Evolutionary conservation across 352 stramenopile genomes (phyloP).

Genomic region (Pythium plurisporium): DNA sequence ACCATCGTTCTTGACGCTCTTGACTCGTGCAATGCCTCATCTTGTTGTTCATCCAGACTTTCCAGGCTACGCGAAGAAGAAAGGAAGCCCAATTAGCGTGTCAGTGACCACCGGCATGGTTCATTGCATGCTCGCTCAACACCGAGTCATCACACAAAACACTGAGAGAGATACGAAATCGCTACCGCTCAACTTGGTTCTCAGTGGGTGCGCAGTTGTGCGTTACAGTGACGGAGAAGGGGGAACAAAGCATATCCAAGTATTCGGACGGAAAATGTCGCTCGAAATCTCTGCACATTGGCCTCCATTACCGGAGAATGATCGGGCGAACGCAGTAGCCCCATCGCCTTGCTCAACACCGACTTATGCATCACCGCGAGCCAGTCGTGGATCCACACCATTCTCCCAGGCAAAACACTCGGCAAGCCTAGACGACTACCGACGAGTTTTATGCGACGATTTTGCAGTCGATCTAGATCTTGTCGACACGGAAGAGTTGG

Average conservation of each 20-base stretch:
- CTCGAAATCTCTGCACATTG: slow-evolving; percentile 52
- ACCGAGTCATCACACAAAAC: not conserved
- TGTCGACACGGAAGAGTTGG: slow-evolving; percentile 38
- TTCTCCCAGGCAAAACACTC: not conserved
- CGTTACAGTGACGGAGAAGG: slow-evolving; percentile 42
- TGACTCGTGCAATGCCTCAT: slow-evolving; percentile 42
- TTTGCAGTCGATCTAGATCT: slow-evolving; percentile 69
- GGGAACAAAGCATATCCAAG: slow-evolving; percentile 41
- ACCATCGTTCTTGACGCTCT: slow-evolving; percentile 45
- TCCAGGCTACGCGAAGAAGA: slow-evolving; percentile 27
- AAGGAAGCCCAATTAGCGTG: slow-evolving; percentile 31
- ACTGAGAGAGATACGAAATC: not conserved
- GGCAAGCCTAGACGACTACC: slow-evolving; percentile 26
- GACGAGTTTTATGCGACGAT: slow-evolving; percentile 64
- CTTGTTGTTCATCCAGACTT: slow-evolving; percentile 39
- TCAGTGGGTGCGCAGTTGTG: slow-evolving; percentile 56
- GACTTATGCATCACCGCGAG: slow-evolving; percentile 17
- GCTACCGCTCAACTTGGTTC: slow-evolving; percentile 41
- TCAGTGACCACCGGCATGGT: slow-evolving; percentile 65
- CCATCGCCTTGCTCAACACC: slow-evolving; percentile 20
- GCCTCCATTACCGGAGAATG: slow-evolving; percentile 32
- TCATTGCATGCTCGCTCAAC: slow-evolving; percentile 51
- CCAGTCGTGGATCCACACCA: not conserved
- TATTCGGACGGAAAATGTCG: slow-evolving; percentile 72
- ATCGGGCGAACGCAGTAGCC: not conserved